Evolutionary conservation across 441 rosid species (phyloP), one percentile per base, ranked within the genome.

Genomic region (Euphorbia schlechtendalii): DNA sequence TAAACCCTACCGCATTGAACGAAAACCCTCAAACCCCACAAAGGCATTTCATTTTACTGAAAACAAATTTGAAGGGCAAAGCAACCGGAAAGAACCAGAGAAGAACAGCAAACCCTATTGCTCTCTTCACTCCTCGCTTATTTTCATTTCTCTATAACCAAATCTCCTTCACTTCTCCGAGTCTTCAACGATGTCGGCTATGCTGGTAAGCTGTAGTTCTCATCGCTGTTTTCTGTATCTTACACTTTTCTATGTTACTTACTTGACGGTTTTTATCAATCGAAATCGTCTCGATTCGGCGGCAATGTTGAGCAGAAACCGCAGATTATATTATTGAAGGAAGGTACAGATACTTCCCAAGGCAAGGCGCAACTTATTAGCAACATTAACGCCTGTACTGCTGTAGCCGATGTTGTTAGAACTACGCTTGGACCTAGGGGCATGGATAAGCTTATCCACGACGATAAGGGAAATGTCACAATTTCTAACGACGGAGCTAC

Each of bases 401-500:
- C 92, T 14, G 87, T 94, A 7, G 88, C 96, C 14, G 99, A 94
- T 72, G 84, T 85, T 20, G 86, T 91, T 34, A 80, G 98, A 67
- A 89, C 96, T 59, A 94, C 99, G 8, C 86, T 94, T 11, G 99
- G 99, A 0, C 99, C 99, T 0, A 78, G 99, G 51, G 99, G 99
- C 6, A 90, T 94, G 99, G 99, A 91, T 78, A 94, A 94, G 74
- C 87, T 94, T 67, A 94, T 94, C 73, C 99, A 95, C 63, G 97
- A 95, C 73, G 95, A 88, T 65, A 92, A 92, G 68, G 99, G 99
- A 8, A 61, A 30, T 17, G 98, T 95, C 60, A 95, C 99, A 73
- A 92, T 95, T 64, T 95, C 99, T 12, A 92, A 95, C 69, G 99
- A 95, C 63, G 99, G 99, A 2, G 99, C 99, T 43, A 92, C 99